Evolutionary conservation across 192 early-diverging fungal species (phyloP), one percentile per base, ranked within the genome.

Genomic region (Entomortierella beljakovae): DNA sequence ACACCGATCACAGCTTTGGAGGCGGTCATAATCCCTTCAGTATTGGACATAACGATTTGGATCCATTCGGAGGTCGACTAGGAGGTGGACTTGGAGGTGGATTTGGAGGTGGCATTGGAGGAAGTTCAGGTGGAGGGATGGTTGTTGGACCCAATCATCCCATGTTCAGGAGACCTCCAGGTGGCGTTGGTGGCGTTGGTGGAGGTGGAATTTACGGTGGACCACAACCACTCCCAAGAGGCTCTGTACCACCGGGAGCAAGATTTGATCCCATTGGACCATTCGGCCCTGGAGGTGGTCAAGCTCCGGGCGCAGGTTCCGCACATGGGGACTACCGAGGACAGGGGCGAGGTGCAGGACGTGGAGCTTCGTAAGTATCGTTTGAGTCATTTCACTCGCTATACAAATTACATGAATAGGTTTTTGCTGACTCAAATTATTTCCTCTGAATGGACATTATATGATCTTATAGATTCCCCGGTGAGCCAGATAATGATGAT

Each of bases 221-320:
- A 15, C 88, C 89, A 22, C 82, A 81, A 63, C 61, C 80, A 9
- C 82, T 95, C n/a, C 92, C 92, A 23, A 82, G 88, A 62, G 92
- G 89, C 26, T 85, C 92, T 28, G 92, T 93, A 51, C 93, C 93
- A 10, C 88, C 95, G 15, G 94, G 94, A 26, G 96, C 96, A 11
- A 87, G 95, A 23, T 98, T 96, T 81, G 95, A 98, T 76, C 96
- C 96, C 7, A 94, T 97, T 66, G 87, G 86, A 18, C 96, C 96
- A 13, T 94, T 94, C 70, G 92, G 88, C 16, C 58, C 70, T 7
- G 43, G 53, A 56, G 86, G 82, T 28, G 82, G 75, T 20, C 48
- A 38, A 18, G 55, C 67, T 3, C 75, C 75, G 9, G 75, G 75
- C 8, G 75, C 75, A n/a, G 75, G 75, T 1, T 60, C 67, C 59